Evolutionary conservation across 495 filamentous ascomycete genomes (phyloP), one percentile per base, ranked within the genome.

Genomic region (Podospora appendiculata): DNA sequence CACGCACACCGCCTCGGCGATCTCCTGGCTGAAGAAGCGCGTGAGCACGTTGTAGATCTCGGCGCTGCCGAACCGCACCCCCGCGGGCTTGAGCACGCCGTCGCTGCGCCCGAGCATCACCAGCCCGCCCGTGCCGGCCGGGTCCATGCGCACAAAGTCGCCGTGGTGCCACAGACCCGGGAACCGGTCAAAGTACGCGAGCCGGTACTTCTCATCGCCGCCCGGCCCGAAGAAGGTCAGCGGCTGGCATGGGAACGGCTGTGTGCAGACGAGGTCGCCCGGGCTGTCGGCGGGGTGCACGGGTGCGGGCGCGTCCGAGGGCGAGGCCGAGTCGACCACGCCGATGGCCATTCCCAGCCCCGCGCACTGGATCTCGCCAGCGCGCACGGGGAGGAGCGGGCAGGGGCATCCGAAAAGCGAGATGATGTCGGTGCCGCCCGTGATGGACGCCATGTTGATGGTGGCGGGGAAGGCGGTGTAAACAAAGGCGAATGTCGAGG

Each of bases 21-120:
- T 72, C 54, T 88, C 78, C 36, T 79, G 75, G 5, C 83, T 79
- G 59, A 94, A 95, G 61, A 90, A 82, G 46, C 86, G 78, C 13
- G 92, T 78, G 4, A 95, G 70, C n/a, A 95, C 71, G 59, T 94
- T 95, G 66, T 96, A 96, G 36, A 96, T 94, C 70, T 96, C 90
- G 10, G 86, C 84, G 14, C 78, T 83, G 6, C 88, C 88, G 60
- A 92, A 91, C 0, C 88, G 74, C 40, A 92, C 83, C 5, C 88
- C 88, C 1, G 82, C 78, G 0, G 88, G 88, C 57, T 92, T 92
- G 14, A 92, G 70, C 4, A 90, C 82, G 13, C 87, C 88, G 61
- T 92, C 88, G 34, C 80, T 82, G 14, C 88, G 79, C 5, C 88
- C 88, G 0, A 95, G 74, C 90, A 96, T 93, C 41, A 85, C 68